These are phyloP conservation scores for Isabelozyma pseudorhagii DNA, from an alignment of 805 yeast genomes.

Conservation along the genomic window DNA sequence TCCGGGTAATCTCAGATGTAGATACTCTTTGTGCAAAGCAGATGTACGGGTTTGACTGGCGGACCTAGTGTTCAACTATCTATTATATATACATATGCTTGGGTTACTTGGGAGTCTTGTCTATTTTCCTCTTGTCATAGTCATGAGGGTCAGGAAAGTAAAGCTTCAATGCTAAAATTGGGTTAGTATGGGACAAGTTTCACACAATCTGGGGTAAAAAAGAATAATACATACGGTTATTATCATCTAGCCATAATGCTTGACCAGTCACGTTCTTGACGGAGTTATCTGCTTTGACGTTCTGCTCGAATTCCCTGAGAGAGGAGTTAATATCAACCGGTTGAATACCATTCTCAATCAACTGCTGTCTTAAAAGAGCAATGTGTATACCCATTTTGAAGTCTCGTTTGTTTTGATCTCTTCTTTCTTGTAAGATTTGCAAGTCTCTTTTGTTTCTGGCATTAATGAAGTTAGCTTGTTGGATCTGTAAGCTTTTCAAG, in stretches of 20 bases:
- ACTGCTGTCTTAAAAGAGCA: conserved; percentile 61
- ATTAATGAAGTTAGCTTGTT: conserved; percentile 48
- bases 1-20: not conserved
- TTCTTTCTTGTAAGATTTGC: conserved; percentile 51
- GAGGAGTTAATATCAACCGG: conserved; percentile 58
- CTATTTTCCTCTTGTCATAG: conserved; percentile 41
- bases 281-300: conserved; percentile 56
- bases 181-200: conserved; percentile 11
- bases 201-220: not conserved
- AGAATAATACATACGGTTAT: conserved; percentile 25
- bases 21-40: too few species aligned
- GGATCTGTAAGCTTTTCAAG: conserved; percentile 34
- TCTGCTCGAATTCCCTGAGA: conserved; percentile 51
- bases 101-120: conserved; percentile 1
- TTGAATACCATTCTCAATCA: conserved; percentile 52
- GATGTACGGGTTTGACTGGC: not conserved
- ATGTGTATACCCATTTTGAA: conserved; percentile 64
- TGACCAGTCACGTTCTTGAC: conserved; percentile 54
- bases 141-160: conserved; percentile 60
- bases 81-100: conserved; percentile 4
- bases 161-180: conserved; percentile 34
- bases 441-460: conserved; percentile 51
- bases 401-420: conserved; percentile 45
- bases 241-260: conserved; percentile 58
- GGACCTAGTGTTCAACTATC: not conserved